Evolutionary conservation across 768 basidiomycete species (phyloP), one percentile per base, ranked within the genome.

Genomic region (Panus rudis): DNA sequence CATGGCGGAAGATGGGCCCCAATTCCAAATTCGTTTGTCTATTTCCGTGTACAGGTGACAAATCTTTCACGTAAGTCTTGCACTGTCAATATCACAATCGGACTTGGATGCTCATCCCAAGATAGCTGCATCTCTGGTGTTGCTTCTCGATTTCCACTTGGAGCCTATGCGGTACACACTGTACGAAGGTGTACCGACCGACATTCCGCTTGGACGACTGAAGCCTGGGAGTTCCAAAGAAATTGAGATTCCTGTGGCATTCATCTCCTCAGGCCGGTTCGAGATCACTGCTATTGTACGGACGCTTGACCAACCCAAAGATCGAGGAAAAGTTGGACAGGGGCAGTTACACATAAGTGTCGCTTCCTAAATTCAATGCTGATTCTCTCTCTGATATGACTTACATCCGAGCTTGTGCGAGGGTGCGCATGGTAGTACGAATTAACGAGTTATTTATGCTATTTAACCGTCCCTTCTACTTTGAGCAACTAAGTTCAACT

Each of bases 261-360:
- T 93, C 61, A 71, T 92, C 16, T 72, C 84, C 11, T 67, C 68
- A 34, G 90, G 90, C 7, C 62, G 66, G 40, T 92, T 87, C 47
- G 68, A 70, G 42, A 52, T 78, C 16, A 53, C 57, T 1, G 67
- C 64, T 4, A 69, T 69, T 44, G 64, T 62, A 21, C 54, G 57
- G 31, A 48, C 61, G 31, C 31, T 65, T 8, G 61, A 43, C 8
- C n/a, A 37, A 2, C 22, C 46, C 6, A 41, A 35, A 6, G 45
- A 47, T 17, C 35, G 42, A 20, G 35, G 41, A 22, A 51, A 31
- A 26, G 42, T 53, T 37, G 70, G 73, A n/a, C 61, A 59, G 26
- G 67, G 69, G 26, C 65, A 65, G 41, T 59, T 76, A 11, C 6
- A 7, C 16, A n/a, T n/a, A n/a, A n/a, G n/a, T n/a, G n/a, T n/a